Evolutionary conservation across 164 flowering plant genomes (phyloP).

Genomic region (Macadamia tetraphylla): DNA sequence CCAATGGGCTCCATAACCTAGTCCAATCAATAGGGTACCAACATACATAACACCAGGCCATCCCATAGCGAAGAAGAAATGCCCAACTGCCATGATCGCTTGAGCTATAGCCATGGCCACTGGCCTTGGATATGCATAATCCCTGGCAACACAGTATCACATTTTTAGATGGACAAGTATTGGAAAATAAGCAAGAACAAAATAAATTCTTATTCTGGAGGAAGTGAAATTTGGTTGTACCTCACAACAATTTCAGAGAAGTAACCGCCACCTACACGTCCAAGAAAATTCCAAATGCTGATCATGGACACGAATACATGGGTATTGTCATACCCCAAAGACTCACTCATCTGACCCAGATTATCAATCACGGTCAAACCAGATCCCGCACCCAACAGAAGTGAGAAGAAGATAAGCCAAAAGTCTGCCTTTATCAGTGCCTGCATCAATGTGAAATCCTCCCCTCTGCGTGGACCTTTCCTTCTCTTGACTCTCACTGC

Average conservation of each 20-base stretch:
- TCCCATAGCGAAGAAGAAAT: slow-evolving; percentile 72
- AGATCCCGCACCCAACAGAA: slow-evolving; percentile 85
- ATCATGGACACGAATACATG: slow-evolving; percentile 94
- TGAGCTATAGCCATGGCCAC: slow-evolving; percentile 78
- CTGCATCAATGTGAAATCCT: slow-evolving; percentile 84
- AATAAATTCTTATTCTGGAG: neutral
- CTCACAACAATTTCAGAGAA: slow-evolving; percentile 83
- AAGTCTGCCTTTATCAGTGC: slow-evolving; percentile 95
- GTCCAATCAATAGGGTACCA: slow-evolving; percentile 81
- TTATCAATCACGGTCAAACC: slow-evolving; percentile 99
- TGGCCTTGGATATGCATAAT: slow-evolving; percentile 85
- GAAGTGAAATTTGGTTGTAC: slow-evolving; percentile 27
- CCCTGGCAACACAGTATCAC: slow-evolving; percentile 34
- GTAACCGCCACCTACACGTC: slow-evolving; percentile 98
- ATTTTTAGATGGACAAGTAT: neutral
- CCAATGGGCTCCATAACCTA: slow-evolving; percentile 99
- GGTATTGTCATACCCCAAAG: slow-evolving; percentile 78
- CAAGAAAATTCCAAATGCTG: slow-evolving; percentile 98
- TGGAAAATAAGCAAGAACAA: slow-evolving; percentile 2
- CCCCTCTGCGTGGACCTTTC: slow-evolving; percentile 90
- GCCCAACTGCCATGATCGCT: slow-evolving; percentile 77
- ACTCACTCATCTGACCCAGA: slow-evolving; percentile 94
- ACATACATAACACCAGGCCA: slow-evolving; percentile 91
- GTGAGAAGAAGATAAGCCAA: slow-evolving; percentile 86
- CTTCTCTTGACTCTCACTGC: slow-evolving; percentile 92